These are phyloP conservation scores for Pichia kudriavzevii DNA, from an alignment of 1,139 yeast genomes.

Conservation along the genomic window DNA sequence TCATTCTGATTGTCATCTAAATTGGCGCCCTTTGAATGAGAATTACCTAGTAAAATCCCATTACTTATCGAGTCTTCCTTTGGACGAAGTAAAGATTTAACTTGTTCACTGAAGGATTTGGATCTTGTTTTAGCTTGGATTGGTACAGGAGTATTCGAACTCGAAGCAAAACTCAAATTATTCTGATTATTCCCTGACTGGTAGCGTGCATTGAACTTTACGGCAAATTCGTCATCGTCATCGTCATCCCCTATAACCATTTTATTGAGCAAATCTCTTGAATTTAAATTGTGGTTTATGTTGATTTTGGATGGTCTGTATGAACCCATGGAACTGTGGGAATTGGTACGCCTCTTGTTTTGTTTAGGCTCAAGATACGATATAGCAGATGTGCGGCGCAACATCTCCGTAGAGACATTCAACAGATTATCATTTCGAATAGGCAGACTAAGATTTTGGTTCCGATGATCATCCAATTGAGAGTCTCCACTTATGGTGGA, in stretches of 20 bases:
- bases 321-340: slow-evolving; percentile 6
- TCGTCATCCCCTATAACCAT: slow-evolving; percentile 29
- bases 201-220: slow-evolving; percentile 15
- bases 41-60: slow-evolving; percentile 20
- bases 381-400: too few relatives aligned
- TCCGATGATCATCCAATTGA: slow-evolving; percentile 44
- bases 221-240: slow-evolving; percentile 21
- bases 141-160: slow-evolving; percentile 18
- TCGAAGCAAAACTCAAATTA: slow-evolving; percentile 11
- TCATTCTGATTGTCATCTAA: slow-evolving; percentile 4
- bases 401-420: too few relatives aligned
- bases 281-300: slow-evolving; percentile 12
- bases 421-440: too few relatives aligned
- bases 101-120: slow-evolving; percentile 32
- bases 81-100: slow-evolving; percentile 28
- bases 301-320: slow-evolving; percentile 8
- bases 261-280: slow-evolving; percentile 28
- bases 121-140: slow-evolving; percentile 14
- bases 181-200: slow-evolving; percentile 2
- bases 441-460: slow-evolving; percentile 39
- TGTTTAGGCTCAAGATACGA: too few relatives aligned
- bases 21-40: slow-evolving; percentile 8
- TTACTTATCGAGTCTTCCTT: slow-evolving; percentile 23
- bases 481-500: slow-evolving; percentile 38
- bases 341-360: slow-evolving; percentile 6